Evolutionary conservation across 208 protist species (phyloP).

Genomic region (Trypanosoma mega): DNA sequence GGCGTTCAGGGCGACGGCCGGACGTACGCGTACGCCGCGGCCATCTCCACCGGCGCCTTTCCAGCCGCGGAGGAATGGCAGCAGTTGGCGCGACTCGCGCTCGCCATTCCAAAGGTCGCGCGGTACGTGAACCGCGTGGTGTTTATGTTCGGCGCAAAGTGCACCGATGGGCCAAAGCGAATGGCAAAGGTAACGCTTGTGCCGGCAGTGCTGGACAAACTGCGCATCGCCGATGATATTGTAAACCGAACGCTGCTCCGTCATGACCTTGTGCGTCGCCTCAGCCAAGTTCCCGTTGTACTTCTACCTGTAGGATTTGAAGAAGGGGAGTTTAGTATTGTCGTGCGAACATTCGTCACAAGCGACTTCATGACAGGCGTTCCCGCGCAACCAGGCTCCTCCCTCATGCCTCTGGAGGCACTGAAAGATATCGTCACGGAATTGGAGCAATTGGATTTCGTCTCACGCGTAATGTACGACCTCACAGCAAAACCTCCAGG

Average conservation of each 20-base stretch:
- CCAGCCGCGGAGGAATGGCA: constrained; percentile 71
- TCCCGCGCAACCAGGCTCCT: constrained; percentile 80
- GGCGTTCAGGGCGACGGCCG: constrained; percentile 97
- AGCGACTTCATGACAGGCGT: constrained; percentile 97
- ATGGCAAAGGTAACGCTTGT: constrained; percentile 82
- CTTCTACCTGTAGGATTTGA: constrained; percentile 91
- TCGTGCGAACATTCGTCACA: constrained; percentile 96
- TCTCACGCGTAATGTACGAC: constrained; percentile 95
- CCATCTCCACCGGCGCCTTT: constrained; percentile 62
- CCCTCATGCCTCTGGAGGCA: constrained; percentile 79
- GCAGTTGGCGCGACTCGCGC: constrained; percentile 68
- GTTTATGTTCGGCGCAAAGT: constrained; percentile 82
- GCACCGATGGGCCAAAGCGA: constrained; percentile 25
- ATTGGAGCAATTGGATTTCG: constrained; percentile 71
- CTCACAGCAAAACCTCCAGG: constrained; percentile 97
- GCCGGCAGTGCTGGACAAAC: constrained; percentile 78
- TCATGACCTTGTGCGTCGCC: constrained; percentile 71
- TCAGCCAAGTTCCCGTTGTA: constrained; percentile 95
- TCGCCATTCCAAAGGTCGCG: constrained; percentile 88
- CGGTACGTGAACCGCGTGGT: constrained; percentile 94
- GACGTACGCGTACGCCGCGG: constrained; percentile 94
- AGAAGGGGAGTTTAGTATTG: constrained; percentile 62
- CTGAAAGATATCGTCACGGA: constrained; percentile 82
- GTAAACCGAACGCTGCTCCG: constrained; percentile 83
- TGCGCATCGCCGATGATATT: constrained; percentile 87